Evolutionary conservation across 83 land plant genomes (phyloP).

Genomic region (Picea abies): DNA sequence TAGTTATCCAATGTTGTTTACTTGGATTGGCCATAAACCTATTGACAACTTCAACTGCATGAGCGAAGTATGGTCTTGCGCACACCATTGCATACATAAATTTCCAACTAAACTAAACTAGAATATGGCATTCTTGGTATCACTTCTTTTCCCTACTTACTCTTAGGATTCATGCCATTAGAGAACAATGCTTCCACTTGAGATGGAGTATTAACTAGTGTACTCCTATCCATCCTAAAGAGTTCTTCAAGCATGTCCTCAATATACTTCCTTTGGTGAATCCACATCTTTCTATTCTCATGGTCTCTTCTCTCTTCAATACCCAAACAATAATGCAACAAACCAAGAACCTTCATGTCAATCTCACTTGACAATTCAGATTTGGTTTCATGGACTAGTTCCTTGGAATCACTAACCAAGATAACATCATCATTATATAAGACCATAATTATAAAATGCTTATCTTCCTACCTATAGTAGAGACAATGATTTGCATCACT

Average conservation of each 20-base stretch:
- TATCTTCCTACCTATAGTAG: not conserved
- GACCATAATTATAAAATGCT: not conserved
- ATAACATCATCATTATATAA: not conserved
- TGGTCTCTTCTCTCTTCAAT: not conserved
- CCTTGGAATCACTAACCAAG: not conserved
- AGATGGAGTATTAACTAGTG: not conserved
- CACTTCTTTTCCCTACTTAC: not conserved
- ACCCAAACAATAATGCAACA: not conserved
- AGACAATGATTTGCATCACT: too few species aligned
- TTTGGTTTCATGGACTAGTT: not conserved
- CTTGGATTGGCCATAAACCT: not conserved
- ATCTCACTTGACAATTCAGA: not conserved
- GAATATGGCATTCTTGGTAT: not conserved
- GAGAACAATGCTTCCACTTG: too few species aligned
- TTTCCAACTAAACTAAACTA: not conserved
- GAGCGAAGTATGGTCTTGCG: not conserved
- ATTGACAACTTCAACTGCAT: not conserved
- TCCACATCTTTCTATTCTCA: not conserved
- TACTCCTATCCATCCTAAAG: not conserved
- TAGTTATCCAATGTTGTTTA: not conserved
- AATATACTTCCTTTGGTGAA: not conserved
- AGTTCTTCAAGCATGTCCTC: not conserved
- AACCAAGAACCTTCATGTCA: not conserved
- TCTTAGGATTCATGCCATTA: not conserved
- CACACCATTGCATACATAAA: not conserved